Base-by-base conservation (phyloP, 805 yeast species). In the Spathaspora boniae region DNA sequence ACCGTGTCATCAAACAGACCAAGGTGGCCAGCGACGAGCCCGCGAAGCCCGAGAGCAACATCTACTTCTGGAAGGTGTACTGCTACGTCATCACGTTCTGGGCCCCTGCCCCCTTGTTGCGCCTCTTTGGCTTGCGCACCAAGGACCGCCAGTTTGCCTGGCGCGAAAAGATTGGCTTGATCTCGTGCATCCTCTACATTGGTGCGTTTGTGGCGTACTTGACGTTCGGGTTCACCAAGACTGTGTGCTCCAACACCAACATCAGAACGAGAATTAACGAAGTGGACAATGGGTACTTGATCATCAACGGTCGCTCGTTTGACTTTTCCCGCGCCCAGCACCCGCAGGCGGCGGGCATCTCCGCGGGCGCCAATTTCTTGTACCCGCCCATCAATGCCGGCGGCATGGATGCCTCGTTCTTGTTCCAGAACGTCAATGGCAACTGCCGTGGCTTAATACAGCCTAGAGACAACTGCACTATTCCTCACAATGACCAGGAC, bases 81-180 rank as follows among this genome's bases (percentile, higher is more conserved):
- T 88, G 96, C 56, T 77, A 78, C 46, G 48, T 74, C 6, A 63
- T 93, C 23, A 89, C 98, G 0, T 87, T 87, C 57, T 91, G 96
- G 93, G 94, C 95, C 3, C 95, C 97, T 1, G 75, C 82, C 3
- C 81, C 88, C 0, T 43, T 87, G 22, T 61, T 88, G 49, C 65
- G 64, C 29, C 57, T 85, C 29, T 83, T 78, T 59, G 98, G 98
- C 3, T 72, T 91, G 73, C 73, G 74, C 22, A 78, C 83, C 15
- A 77, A 78, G 46, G 89, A 80, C 29, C 77, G 95, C 41, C 97
- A 89, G 55, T 78, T 79, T 68, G 98, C 98, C 0, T 93, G 98
- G 98, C 75, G 98, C 53, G 98, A 93, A 53, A 91, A 91, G 54
- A 83, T 89, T 36, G 98, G 87, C 2, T 69, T 93, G 29, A 68